These are phyloP conservation scores for Trypanosoma cruzi DNA, from an alignment of 208 protist species.

Conservation along the genomic window DNA sequence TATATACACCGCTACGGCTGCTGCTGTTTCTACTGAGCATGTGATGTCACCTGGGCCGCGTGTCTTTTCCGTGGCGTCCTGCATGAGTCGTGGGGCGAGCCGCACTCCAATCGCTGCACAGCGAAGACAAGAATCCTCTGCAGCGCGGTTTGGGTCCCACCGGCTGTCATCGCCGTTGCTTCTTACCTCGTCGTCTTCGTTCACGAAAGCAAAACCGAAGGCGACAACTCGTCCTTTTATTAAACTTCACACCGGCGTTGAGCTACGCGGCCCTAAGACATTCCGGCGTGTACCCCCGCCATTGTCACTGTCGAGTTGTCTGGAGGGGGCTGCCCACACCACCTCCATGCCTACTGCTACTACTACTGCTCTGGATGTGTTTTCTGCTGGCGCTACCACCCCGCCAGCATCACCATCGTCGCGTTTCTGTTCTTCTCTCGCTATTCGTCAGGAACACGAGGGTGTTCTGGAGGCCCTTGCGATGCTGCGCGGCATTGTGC, in stretches of 20 bases:
- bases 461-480: conserved; percentile 28
- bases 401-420: conserved; percentile 1
- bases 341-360: not conserved
- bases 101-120: not conserved
- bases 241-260: conserved; percentile 18
- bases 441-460: conserved; percentile 27
- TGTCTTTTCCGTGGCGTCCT: not conserved
- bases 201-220: not conserved
- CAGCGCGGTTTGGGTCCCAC: not conserved
- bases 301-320: not conserved
- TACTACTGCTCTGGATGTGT: not conserved
- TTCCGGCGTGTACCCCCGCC: conserved; percentile 11
- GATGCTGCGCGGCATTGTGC: conserved; percentile 35
- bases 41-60: not conserved
- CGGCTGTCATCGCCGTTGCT: not conserved
- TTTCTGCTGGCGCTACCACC: not conserved
- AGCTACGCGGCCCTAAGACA: conserved; percentile 17
- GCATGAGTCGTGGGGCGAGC: not conserved
- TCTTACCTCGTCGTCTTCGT: too few relatives aligned
- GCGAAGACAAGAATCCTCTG: not conserved
- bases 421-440: not conserved
- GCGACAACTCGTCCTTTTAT: conserved; percentile 8
- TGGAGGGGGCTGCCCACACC: too few relatives aligned
- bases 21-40: not conserved
- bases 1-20: not conserved